Evolutionary conservation across 257 asterid genomes (phyloP).

Genomic region (Plantago ovata): DNA sequence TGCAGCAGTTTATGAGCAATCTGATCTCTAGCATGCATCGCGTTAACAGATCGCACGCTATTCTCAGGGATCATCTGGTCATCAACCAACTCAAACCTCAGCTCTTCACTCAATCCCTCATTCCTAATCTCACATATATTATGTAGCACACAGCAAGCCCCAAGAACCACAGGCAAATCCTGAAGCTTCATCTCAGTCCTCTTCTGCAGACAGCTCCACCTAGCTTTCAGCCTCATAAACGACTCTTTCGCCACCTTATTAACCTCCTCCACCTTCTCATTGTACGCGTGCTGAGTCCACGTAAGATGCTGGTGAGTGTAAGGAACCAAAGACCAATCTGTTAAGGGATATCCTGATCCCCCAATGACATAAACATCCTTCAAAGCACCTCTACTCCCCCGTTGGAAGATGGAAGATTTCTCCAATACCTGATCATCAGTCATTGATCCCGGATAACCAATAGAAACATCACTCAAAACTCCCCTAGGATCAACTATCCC

Average conservation of each 20-base stretch:
- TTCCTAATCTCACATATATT: slow-evolving; percentile 26
- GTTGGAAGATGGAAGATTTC: slow-evolving; percentile 32
- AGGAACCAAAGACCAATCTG: slow-evolving; percentile 46
- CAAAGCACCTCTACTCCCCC: slow-evolving; percentile 31
- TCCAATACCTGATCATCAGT: slow-evolving; percentile 39
- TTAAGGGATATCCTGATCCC: slow-evolving; percentile 28
- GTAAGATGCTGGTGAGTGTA: slow-evolving; percentile 37
- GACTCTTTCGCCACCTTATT: slow-evolving; percentile 37
- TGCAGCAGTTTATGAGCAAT: slow-evolving; percentile 80
- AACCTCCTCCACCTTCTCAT: slow-evolving; percentile 38
- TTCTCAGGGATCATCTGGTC: slow-evolving; percentile 51
- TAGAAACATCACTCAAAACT: slow-evolving; percentile 33
- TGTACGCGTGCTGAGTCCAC: slow-evolving; percentile 43
- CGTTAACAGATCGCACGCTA: slow-evolving; percentile 37
- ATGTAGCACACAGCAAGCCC: slow-evolving; percentile 48
- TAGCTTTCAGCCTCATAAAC: slow-evolving; percentile 36
- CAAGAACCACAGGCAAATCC: slow-evolving; percentile 48
- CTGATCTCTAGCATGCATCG: slow-evolving; percentile 51
- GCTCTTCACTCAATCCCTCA: slow-evolving; percentile 38
- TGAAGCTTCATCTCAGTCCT: slow-evolving; percentile 50
- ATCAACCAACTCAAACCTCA: slow-evolving; percentile 56
- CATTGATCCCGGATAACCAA: slow-evolving; percentile 48
- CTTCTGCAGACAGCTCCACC: slow-evolving; percentile 50
- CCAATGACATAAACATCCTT: slow-evolving; percentile 32
- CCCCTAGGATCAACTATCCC: slow-evolving; percentile 47